These are phyloP conservation scores for Alternaria gaisen DNA, from an alignment of 2,329 filamentous ascomycete genomes.

Conservation along the genomic window DNA sequence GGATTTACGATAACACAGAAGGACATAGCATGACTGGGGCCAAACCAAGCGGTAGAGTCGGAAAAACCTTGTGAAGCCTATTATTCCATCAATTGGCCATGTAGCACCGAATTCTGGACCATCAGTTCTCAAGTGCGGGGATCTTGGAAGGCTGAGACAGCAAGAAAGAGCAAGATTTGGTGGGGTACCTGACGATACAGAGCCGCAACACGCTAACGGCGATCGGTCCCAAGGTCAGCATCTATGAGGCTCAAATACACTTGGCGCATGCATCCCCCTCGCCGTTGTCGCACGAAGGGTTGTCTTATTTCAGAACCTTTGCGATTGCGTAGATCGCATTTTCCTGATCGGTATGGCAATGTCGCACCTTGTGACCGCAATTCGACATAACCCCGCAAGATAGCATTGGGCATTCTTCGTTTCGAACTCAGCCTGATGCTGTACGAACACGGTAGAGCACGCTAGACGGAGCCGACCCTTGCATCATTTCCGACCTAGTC, in stretches of 20 bases:
- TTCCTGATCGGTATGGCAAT: background rate
- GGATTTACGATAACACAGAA: background rate
- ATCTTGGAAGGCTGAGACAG: background rate
- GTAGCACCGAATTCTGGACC: background rate
- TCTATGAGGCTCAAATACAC: background rate
- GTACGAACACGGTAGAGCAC: too few species aligned
- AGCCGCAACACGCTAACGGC: background rate
- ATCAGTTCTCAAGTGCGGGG: background rate
- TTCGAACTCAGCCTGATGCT: background rate
- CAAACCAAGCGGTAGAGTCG: background rate
- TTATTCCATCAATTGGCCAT: background rate
- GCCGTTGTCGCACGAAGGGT: background rate
- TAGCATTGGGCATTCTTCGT: background rate
- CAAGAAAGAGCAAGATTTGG: background rate
- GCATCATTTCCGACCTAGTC: background rate
- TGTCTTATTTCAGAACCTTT: background rate
- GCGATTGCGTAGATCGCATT: background rate
- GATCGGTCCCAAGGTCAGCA: background rate
- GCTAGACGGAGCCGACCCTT: background rate
- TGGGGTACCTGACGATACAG: background rate
- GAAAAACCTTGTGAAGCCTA: background rate
- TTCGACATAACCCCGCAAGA: background rate
- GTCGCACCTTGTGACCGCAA: background rate
- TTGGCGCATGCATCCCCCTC: background rate
- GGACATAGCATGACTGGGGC: background rate